These are phyloP conservation scores for Alopecurus myosuroides DNA, from an alignment of 176 grass and related monocot species.

Conservation along the genomic window DNA sequence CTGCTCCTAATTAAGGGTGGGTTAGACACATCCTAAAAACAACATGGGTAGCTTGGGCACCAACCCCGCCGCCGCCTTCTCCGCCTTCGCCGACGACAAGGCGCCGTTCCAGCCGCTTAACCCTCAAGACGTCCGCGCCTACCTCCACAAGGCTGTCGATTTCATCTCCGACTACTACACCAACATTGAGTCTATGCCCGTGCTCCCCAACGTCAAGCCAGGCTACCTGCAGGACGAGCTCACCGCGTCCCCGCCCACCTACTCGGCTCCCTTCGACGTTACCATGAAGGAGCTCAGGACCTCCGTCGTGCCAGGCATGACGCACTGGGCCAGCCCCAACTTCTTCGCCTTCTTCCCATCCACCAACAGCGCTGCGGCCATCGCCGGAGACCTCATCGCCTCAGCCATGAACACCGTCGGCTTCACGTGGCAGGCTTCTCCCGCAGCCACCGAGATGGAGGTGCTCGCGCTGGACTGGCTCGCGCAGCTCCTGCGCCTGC, in stretches of 20 bases:
- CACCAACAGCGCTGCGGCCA: background rate
- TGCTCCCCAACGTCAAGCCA: background rate
- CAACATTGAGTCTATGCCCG: background rate
- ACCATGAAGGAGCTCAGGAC: conserved; percentile 2
- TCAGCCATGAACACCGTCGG: background rate
- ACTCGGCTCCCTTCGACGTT: background rate
- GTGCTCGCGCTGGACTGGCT: background rate
- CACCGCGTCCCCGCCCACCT: background rate
- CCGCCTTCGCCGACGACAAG: too few species aligned
- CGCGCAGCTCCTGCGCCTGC: background rate
- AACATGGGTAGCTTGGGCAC: too few species aligned
- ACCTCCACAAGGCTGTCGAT: background rate
- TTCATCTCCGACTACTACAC: background rate
- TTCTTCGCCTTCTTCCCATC: background rate
- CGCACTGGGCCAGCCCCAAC: conserved; percentile 3
- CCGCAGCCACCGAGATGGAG: background rate
- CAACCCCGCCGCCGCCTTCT: too few species aligned
- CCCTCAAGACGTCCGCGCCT: too few species aligned
- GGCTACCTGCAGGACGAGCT: conserved; percentile 1
- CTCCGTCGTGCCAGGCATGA: background rate
- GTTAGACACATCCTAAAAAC: too few species aligned
- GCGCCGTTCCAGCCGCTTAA: too few species aligned
- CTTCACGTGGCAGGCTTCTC: background rate
- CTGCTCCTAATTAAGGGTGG: too few species aligned
- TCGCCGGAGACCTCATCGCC: background rate